Evolutionary conservation across 164 flowering plant species (phyloP).

Genomic region (Amborella trichopoda): DNA sequence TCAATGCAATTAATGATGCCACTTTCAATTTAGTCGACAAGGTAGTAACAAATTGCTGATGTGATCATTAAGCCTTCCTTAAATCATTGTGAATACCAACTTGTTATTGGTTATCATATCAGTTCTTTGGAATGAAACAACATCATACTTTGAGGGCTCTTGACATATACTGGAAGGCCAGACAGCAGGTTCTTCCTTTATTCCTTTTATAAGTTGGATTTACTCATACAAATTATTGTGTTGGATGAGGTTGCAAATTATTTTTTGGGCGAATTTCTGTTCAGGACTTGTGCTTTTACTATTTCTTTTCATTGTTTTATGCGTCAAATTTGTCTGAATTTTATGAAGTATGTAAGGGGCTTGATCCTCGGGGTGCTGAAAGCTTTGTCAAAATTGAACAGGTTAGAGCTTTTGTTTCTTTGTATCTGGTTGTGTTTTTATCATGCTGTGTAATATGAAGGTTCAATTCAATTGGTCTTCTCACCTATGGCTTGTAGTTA

Average conservation of each 20-base stretch:
- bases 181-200: conserved; percentile 88
- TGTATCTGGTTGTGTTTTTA: too few species aligned
- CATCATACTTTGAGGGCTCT: conserved; percentile 82
- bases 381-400: conserved; percentile 87
- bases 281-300: too few species aligned
- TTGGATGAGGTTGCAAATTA: too few species aligned
- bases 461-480: too few species aligned
- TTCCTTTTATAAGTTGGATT: too few species aligned
- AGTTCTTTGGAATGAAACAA: conserved; percentile 99
- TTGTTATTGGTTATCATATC: conserved; percentile 10
- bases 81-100: background rate
- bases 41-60: conserved; percentile 24
- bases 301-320: too few species aligned
- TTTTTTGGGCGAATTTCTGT: too few species aligned
- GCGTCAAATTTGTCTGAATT: conserved; percentile 87
- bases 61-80: background rate
- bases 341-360: conserved; percentile 79
- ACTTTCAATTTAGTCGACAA: conserved; percentile 89
- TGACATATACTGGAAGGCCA: conserved; percentile 79
- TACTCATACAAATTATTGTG: too few species aligned
- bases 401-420: too few species aligned
- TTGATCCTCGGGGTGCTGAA: conserved; percentile 91
- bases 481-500: too few species aligned
- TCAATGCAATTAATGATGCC: conserved; percentile 85
- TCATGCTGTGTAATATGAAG: too few species aligned